Conservation (phyloP, 371 early-diverging fungal genomes). For the Sporodiniella umbellata region DNA sequence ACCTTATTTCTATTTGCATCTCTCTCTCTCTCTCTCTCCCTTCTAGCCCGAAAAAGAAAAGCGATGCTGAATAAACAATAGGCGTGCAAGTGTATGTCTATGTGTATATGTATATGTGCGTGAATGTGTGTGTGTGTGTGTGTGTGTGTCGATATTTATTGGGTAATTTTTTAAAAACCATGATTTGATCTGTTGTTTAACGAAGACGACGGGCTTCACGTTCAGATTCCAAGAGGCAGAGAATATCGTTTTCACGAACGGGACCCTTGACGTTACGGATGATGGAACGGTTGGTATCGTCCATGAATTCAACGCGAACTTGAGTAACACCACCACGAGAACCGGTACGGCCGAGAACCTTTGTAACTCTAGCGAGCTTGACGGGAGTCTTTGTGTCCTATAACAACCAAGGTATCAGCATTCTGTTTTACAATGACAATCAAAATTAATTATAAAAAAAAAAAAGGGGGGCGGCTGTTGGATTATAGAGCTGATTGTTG, state of each 20-base stretch:
- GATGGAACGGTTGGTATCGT: constrained; percentile 92
- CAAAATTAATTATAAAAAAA: background rate
- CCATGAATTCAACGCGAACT: constrained; percentile 98
- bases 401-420: background rate
- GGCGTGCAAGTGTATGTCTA: too few relatives aligned
- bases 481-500: background rate
- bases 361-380: constrained; percentile 93
- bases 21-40: too few relatives aligned
- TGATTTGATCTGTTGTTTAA: constrained; percentile 45
- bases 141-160: too few relatives aligned
- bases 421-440: background rate
- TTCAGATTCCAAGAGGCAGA: constrained; percentile 97
- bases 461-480: background rate
- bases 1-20: too few relatives aligned
- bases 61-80: too few relatives aligned
- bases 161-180: too few relatives aligned
- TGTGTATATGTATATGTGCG: too few relatives aligned
- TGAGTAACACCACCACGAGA: constrained; percentile 99
- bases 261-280: constrained; percentile 99
- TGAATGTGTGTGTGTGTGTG: too few relatives aligned
- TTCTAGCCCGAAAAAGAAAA: too few relatives aligned
- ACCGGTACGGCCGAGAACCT: constrained; percentile 98
- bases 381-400: constrained; percentile 72
- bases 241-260: constrained; percentile 95
- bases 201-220: constrained; percentile 99